A percentile compares a stretch with the other conserved stretches of the same genome.
phyloP scores from a whole-genome alignment of 2,329 filamentous ascomycete species.

The Trichoderma sp. region DNA sequence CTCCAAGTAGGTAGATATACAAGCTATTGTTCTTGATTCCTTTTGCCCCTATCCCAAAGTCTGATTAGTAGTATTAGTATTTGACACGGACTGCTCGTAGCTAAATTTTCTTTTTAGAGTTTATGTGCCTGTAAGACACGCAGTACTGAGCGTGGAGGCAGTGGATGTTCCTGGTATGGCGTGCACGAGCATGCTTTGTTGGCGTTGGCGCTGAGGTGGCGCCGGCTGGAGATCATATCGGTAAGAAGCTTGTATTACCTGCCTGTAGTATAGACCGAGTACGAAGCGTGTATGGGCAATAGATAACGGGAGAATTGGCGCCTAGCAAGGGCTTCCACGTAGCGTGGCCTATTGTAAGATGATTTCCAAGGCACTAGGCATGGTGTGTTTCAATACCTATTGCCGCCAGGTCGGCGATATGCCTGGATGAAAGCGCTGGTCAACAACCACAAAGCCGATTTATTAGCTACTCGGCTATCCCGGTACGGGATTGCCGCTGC shows the following conservation, averaged over 20 bases:
- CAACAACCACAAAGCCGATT: background rate
- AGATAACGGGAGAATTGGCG: background rate
- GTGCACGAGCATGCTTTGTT: background rate
- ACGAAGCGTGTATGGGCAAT: background rate
- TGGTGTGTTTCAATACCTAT: background rate
- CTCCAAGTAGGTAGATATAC: background rate
- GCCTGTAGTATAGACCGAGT: background rate
- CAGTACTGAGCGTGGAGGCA: background rate
- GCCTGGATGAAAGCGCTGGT: background rate
- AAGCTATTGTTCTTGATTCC: background rate
- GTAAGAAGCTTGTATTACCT: background rate
- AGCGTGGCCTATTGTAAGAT: background rate
- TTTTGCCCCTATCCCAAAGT: background rate
- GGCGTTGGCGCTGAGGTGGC: background rate
- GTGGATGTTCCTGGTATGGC: slow-evolving; percentile 11
- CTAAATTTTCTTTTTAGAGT: slow-evolving; percentile 1
- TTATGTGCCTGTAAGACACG: slow-evolving; percentile 17
- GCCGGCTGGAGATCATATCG: background rate
- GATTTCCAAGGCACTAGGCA: background rate
- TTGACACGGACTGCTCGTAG: background rate
- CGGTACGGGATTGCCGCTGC: background rate
- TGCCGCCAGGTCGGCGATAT: background rate
- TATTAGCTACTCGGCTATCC: background rate
- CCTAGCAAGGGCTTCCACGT: background rate
- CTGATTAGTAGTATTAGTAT: background rate